A percentile compares a stretch with the other conserved stretches of the same genome.
Evolutionary conservation across 768 basidiomycete genomes (phyloP).

Genomic region (Hortiboletus flavorubellus): DNA sequence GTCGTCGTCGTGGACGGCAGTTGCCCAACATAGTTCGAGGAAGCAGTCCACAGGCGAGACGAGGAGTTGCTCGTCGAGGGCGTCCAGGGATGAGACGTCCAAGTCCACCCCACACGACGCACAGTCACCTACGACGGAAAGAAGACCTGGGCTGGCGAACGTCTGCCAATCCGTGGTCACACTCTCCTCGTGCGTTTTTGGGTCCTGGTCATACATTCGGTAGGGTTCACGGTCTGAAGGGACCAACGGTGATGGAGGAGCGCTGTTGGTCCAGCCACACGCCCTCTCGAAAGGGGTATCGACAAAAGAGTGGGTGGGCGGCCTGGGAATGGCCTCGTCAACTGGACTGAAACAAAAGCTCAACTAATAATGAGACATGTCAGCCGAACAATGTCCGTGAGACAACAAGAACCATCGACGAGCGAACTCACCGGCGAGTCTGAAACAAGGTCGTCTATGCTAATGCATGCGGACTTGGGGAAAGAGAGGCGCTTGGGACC

Average conservation of each 20-base stretch:
- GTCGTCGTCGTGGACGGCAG: constrained; percentile 33
- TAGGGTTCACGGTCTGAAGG: constrained; percentile 3
- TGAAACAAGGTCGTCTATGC: constrained; percentile 29
- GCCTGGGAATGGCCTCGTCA: constrained; percentile 8
- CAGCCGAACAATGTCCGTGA: neutral
- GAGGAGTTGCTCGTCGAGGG: constrained; percentile 40
- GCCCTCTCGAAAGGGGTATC: constrained; percentile 14
- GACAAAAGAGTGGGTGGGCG: constrained; percentile 15
- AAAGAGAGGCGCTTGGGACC: constrained; percentile 29
- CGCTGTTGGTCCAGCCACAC: constrained; percentile 21
- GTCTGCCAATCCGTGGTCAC: neutral
- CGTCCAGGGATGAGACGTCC: constrained; percentile 35
- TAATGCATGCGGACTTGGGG: constrained; percentile 33
- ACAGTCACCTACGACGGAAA: constrained; percentile 21
- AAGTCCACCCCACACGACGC: constrained; percentile 32
- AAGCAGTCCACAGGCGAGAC: constrained; percentile 38
- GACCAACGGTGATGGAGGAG: constrained; percentile 12
- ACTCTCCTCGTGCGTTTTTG: constrained; percentile 3
- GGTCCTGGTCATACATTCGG: constrained; percentile 6
- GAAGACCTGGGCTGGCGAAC: constrained; percentile 4
- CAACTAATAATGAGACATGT: constrained; percentile 20
- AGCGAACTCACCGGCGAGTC: constrained; percentile 25
- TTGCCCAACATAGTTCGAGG: constrained; percentile 39
- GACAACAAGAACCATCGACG: neutral
- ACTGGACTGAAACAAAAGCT: constrained; percentile 22